These are phyloP conservation scores for Aspergillus alliaceus DNA, from an alignment of 2,329 filamentous ascomycete species.

Conservation along the genomic window DNA sequence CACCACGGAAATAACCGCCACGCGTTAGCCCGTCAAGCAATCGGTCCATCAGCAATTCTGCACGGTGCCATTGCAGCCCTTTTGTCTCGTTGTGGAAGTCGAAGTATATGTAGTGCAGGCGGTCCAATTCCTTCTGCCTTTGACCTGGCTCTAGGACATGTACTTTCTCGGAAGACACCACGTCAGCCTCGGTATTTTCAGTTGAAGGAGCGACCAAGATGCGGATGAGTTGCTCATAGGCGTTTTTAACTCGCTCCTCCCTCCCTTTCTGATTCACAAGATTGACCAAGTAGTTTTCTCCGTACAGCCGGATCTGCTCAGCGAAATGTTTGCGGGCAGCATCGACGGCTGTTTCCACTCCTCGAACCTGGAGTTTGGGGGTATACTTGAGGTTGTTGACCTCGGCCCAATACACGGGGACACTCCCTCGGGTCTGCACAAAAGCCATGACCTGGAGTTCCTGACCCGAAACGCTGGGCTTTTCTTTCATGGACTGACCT, in stretches of 20 bases:
- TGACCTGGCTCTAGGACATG: constrained; percentile 68
- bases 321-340: constrained; percentile 86
- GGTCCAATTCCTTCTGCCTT: constrained; percentile 68
- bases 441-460: constrained; percentile 92
- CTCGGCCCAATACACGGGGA: constrained; percentile 95
- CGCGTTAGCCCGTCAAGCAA: constrained; percentile 72
- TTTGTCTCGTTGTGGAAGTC: constrained; percentile 99
- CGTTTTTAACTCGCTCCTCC: constrained; percentile 83
- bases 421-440: constrained; percentile 93
- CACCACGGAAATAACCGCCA: constrained; percentile 89
- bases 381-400: constrained; percentile 91
- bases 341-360: constrained; percentile 74
- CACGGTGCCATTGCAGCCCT: constrained; percentile 88
- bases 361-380: constrained; percentile 83
- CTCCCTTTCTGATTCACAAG: constrained; percentile 94
- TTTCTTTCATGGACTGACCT: constrained; percentile 72
- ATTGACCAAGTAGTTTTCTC: constrained; percentile 96
- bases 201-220: constrained; percentile 68
- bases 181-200: constrained; percentile 66
- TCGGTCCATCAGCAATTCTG: constrained; percentile 80
- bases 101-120: constrained; percentile 94
- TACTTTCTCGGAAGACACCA: constrained; percentile 74
- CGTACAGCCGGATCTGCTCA: constrained; percentile 90
- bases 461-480: constrained; percentile 60
- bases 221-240: constrained; percentile 88